These are phyloP conservation scores for Stachybotrys chlorohalonatus DNA, from an alignment of 2,329 filamentous ascomycete genomes.

Conservation along the genomic window DNA sequence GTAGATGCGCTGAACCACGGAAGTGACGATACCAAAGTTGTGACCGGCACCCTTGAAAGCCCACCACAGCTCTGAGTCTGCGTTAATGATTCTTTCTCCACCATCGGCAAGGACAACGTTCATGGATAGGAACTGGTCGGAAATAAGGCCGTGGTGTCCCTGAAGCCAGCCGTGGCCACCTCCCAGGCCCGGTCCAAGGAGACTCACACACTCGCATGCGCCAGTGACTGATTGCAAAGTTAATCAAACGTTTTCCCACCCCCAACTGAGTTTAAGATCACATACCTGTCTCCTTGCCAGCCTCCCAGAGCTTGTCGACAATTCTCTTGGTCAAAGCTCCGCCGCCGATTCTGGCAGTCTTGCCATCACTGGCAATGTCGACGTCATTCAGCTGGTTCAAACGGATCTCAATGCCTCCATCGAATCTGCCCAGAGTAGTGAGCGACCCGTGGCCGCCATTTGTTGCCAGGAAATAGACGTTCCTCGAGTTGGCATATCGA, in stretches of 20 bases:
- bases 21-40: conserved; percentile 47
- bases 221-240: conserved; percentile 24
- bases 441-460: conserved; percentile 36
- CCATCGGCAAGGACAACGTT: conserved; percentile 40
- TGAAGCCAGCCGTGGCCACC: conserved; percentile 44
- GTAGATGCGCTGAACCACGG: conserved; percentile 35
- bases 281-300: conserved; percentile 31
- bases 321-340: conserved; percentile 30
- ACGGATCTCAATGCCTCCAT: conserved; percentile 33
- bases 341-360: conserved; percentile 30
- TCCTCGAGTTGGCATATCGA: conserved; percentile 27
- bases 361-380: conserved; percentile 22
- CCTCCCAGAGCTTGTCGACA: conserved; percentile 29
- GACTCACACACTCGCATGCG: conserved; percentile 20
- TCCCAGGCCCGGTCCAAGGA: conserved; percentile 39
- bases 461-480: conserved; percentile 34
- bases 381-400: conserved; percentile 27
- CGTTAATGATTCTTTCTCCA: conserved; percentile 22
- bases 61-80: conserved; percentile 32
- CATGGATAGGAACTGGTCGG: conserved; percentile 39
- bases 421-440: conserved; percentile 30
- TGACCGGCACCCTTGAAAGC: conserved; percentile 38
- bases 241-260: not conserved
- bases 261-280: not conserved
- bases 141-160: conserved; percentile 37